Evolutionary conservation across 768 basidiomycete genomes (phyloP), one percentile per base, ranked within the genome.

Genomic region (Termitomyces sp.): DNA sequence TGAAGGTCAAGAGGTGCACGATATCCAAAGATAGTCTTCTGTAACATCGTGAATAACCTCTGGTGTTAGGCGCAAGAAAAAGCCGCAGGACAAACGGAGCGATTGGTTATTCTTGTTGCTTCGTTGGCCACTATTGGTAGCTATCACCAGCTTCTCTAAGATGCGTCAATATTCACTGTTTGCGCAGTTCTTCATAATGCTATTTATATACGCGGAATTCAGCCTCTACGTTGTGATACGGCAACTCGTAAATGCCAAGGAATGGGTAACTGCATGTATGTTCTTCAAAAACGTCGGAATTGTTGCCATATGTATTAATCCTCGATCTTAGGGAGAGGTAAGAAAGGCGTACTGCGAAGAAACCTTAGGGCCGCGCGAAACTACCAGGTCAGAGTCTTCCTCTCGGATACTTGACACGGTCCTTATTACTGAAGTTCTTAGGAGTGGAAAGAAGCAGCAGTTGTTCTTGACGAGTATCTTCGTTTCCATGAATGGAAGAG

Each of bases 241-340:
- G 16, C 96, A 99, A 69, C 67, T 96, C 18, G 97, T 99, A 43
- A 98, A 98, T 67, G 82, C 91, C 4, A 93, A 97, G 69, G 96
- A 99, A 73, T 98, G 87, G 84, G 69, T 96, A 44, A 85, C 88
- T 26, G 93, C 93, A 47, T 98, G 95, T 95, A 68, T 51, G 76
- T 61, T 20, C 20, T 37, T 39, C 34, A 26, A 48, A 49, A 22
- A 58, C 34, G 24, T 57, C 13, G 13, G 24, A 4, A 22, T 37
- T 13, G 34, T 57, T 12, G 18, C 22, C 4, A 34, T 13, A 10
- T 34, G n/a, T 3, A 24, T 12, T 20, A 7, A 48, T 51, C 5
- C 22, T 37, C 22, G 18, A 39, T 37, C 60, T 20, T 34, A 94
- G 93, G 94, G 93, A 76, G 93, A 53, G 96, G 96, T 8, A 79